Evolutionary conservation across 176 grass and related monocot genomes (phyloP), one percentile per base, ranked within the genome.

Genomic region (Cocos nucifera): DNA sequence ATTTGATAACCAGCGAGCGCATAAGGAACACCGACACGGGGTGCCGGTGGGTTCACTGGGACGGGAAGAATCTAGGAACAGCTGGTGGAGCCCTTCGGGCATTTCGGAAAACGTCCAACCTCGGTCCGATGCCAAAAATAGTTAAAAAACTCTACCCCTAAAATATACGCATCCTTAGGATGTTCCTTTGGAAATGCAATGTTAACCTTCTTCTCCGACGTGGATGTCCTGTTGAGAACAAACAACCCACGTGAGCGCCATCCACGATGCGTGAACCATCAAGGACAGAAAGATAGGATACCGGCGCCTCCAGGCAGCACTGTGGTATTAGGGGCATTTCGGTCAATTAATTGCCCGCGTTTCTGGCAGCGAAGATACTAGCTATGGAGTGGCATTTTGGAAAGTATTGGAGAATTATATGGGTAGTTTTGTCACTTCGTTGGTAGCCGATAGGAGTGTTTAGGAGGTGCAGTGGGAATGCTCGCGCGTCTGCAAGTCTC

Each of bases 391-490:
- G 69, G 30, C 26, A 62, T 55, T 62, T 17, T 16, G 49, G 17
- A 22, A 59, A 72, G 57, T n/a, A 72, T 66, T 16, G 22, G 24
- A 21, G 17, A 19, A 28, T 16, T 25, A 4, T 15, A 50, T 54
- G 79, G 79, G 66, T 3, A 81, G 16, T 60, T 55, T 66, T 12
- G 72, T 69, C 62, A 81, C 58, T 81, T 71, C 54, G 24, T 0
- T 17, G 0, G 57, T 70, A 2, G 10, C 35, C 10, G 54, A 28
- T 44, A 1, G 35, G 35, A 44, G 35, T 0, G 35, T 2, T 8
- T 9, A 0, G 35, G 10, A 44, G 32, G 7, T 12, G 35, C 3
- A 3, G 35, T 2, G 2, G 8, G 35, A 44, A 44, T 14, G 10
- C 35, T 44, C 35, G 35, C 35, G 35, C 35, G 6, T 12, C 35